A percentile compares a stretch with the other conserved stretches of the same genome.
Conservation (phyloP, 257 asterid species). For the Schizonepeta tenuifolia region DNA sequence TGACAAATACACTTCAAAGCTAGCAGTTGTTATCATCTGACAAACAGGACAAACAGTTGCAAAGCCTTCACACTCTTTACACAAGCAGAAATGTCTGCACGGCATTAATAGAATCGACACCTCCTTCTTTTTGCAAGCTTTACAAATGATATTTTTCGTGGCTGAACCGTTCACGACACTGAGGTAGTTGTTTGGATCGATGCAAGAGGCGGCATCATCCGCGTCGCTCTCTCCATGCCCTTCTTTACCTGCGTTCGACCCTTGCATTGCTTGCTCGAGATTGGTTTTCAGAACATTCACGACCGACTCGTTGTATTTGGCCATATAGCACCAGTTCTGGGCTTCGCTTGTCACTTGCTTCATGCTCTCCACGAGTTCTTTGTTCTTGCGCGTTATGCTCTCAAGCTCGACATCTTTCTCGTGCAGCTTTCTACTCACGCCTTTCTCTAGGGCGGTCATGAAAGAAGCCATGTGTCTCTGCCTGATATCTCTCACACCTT, state of each 20-base stretch:
- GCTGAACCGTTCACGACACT: conserved; percentile 33
- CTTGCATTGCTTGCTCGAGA: conserved; percentile 66
- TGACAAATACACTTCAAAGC: conserved; percentile 69
- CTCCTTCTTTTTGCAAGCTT: conserved; percentile 64
- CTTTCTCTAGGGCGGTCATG: conserved; percentile 56
- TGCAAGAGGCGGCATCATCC: conserved; percentile 71
- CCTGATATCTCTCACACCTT: conserved; percentile 65
- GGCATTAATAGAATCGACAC: conserved; percentile 78
- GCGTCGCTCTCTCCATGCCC: conserved; percentile 69
- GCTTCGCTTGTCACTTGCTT: conserved; percentile 70
- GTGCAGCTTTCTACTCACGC: conserved; percentile 49
- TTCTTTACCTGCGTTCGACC: conserved; percentile 57
- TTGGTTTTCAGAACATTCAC: conserved; percentile 62
- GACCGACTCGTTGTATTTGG: conserved; percentile 85
- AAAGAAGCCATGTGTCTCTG: conserved; percentile 77
- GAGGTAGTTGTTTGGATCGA: conserved; percentile 61
- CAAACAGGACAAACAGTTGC: conserved; percentile 79
- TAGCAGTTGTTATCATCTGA: conserved; percentile 56
- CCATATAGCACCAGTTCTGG: conserved; percentile 84
- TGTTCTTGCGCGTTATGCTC: conserved; percentile 59
- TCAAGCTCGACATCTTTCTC: conserved; percentile 75
- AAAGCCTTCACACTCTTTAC: conserved; percentile 76
- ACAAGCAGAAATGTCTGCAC: conserved; percentile 86
- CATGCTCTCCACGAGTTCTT: conserved; percentile 69
- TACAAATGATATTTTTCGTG: conserved; percentile 48